A percentile compares a stretch with the other conserved stretches of the same genome.
phyloP scores from a whole-genome alignment of 176 grass and related monocot species.

The Oryza rufipogon region DNA sequence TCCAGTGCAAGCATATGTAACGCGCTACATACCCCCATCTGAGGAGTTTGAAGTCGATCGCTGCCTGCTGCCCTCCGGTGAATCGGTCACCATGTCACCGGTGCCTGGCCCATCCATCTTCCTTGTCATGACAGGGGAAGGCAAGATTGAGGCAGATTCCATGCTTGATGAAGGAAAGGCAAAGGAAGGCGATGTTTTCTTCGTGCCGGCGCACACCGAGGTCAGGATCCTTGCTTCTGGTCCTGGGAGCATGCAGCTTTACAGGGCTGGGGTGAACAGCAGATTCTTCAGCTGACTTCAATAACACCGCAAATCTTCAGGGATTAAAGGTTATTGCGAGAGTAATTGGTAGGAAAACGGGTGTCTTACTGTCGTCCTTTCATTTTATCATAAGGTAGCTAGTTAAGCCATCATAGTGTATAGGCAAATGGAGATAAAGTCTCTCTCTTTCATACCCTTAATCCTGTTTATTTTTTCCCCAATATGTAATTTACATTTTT shows the following conservation, averaged over 20 bases:
- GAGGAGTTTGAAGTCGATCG: conserved; percentile 88
- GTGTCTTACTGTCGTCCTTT: not conserved
- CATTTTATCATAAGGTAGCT: conserved; percentile 36
- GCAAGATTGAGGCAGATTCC: conserved; percentile 42
- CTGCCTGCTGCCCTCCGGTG: conserved; percentile 49
- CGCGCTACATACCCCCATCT: conserved; percentile 76
- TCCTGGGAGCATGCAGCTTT: conserved; percentile 51
- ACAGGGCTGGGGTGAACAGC: conserved; percentile 80
- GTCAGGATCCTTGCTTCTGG: conserved; percentile 48
- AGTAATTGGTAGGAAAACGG: conserved; percentile 14
- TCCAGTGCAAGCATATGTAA: conserved; percentile 52
- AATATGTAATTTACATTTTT: not conserved
- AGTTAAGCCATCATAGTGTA: conserved; percentile 39
- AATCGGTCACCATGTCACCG: conserved; percentile 56
- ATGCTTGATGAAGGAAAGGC: conserved; percentile 37
- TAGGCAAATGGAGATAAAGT: conserved; percentile 42
- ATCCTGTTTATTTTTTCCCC: conserved; percentile 33
- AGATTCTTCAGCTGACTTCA: conserved; percentile 66
- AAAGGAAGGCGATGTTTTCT: conserved; percentile 68
- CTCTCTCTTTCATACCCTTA: conserved; percentile 28
- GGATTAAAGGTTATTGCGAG: not conserved
- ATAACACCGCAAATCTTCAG: not conserved
- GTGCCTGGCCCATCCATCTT: conserved; percentile 89
- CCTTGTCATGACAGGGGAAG: conserved; percentile 61
- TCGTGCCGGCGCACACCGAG: conserved; percentile 60